Conservation (phyloP, 2,329 filamentous ascomycete species). For the Exserohilum turcica region DNA sequence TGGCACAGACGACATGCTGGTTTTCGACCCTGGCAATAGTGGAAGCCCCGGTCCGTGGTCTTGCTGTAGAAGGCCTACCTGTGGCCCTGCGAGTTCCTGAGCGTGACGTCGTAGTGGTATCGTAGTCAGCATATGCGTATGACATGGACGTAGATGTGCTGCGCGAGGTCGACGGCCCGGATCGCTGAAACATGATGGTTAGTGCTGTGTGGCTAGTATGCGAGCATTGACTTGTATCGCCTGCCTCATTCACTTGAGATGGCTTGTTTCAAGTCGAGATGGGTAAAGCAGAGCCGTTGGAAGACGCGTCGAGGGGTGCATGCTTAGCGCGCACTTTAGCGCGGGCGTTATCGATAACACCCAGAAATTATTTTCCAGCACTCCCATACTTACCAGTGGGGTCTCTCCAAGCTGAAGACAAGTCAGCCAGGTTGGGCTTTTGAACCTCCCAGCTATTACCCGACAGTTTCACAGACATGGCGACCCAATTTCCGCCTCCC, state of each 20-base stretch:
- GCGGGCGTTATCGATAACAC: conserved; percentile 30
- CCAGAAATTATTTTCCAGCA: conserved; percentile 26
- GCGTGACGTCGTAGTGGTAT: conserved; percentile 45
- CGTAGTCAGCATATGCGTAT: conserved; percentile 44
- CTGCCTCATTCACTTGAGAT: not conserved
- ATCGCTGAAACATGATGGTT: conserved; percentile 34
- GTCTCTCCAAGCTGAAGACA: not conserved
- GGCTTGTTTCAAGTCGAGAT: not conserved
- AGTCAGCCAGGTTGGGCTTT: not conserved
- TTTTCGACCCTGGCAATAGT: conserved; percentile 61
- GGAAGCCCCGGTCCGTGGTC: conserved; percentile 61
- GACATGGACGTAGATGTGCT: conserved; percentile 40
- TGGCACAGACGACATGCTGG: conserved; percentile 82
- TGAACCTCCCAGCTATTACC: not conserved
- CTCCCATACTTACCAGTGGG: conserved; percentile 2
- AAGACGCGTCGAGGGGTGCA: conserved; percentile 13
- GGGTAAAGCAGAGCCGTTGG: not conserved
- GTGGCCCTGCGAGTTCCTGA: conserved; percentile 40
- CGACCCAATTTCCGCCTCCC: conserved; percentile 80
- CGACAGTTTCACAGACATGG: conserved; percentile 60
- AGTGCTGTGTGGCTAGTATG: conserved; percentile 27
- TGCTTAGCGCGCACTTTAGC: conserved; percentile 30
- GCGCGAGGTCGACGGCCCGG: conserved; percentile 36
- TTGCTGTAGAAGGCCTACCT: conserved; percentile 52
- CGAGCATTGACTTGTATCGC: conserved; percentile 17